Base-by-base conservation (phyloP, 495 filamentous ascomycete species). In the Astrothelium subdiscretum region DNA sequence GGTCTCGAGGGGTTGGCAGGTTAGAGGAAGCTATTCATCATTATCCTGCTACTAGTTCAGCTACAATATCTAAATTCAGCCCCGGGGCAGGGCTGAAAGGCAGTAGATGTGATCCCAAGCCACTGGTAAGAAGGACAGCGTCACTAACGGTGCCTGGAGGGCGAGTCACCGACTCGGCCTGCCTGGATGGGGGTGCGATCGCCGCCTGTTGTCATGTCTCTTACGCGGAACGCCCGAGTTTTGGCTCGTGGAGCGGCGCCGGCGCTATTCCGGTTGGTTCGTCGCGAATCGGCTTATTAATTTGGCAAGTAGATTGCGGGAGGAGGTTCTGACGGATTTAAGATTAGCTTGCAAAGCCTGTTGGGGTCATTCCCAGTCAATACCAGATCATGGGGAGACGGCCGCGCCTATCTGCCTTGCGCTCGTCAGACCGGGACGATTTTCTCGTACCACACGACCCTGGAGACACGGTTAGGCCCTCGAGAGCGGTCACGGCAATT, bases 11-110 rank as follows among this genome's bases (percentile, higher is more conserved):
- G 48, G 24, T 26, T 54, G 20, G 48, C 15, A 27, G 24, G 24
- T n/a, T 54, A 29, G 24, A 8, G 15, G 2, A 54, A 11, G 1
- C 20, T 29, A 54, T 8, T 20, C 12, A 54, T 54, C 22, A 26
- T 10, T 10, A 54, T 10, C 20, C 6, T 29, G 8, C 48, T 29
- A 11, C 48, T 8, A 27, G 8, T 54, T 54, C 48, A 54, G 48
- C 48, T 54, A 54, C 48, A 54, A 54, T 54, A 11, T 26, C 48
- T 54, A 54, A 48, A 54, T 54, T 54, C 48, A 54, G 48, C 48
- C 24, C 12, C 48, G 12, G 15, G 24, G 48, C 48, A 54, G 48
- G 48, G 48, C 48, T 54, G 48, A 54, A 54, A 29, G 48, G 48
- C 24, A 3, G 24, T 0, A 11, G 20, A 54, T 11, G 48, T 8